A percentile compares a stretch with the other conserved stretches of the same genome.
These are phyloP conservation scores for Ustilago cynodontis DNA, from an alignment of 1,284 basidiomycete genomes.

Conservation along the genomic window DNA sequence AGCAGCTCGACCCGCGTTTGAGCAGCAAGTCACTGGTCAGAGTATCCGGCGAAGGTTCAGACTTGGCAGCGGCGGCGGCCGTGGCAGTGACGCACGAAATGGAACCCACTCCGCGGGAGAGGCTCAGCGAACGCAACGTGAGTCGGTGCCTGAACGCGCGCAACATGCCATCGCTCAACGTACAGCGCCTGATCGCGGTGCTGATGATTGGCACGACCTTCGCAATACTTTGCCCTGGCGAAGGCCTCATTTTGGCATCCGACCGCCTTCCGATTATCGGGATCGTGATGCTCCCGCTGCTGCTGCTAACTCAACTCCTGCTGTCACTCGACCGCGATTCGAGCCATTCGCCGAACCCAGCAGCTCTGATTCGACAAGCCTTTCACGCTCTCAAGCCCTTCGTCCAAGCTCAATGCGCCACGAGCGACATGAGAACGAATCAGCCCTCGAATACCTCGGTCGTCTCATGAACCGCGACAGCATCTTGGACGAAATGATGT, in stretches of 20 bases:
- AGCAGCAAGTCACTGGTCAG: too few relatives aligned
- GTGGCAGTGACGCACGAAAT: too few relatives aligned
- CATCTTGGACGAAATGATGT: conserved; percentile 41
- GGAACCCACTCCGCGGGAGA: background rate
- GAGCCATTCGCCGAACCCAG: conserved; percentile 18
- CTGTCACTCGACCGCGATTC: conserved; percentile 10
- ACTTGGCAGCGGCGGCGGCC: background rate
- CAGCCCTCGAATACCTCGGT: conserved; percentile 43
- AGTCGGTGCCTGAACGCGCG: background rate
- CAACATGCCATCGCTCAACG: background rate
- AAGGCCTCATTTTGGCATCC: conserved; percentile 26
- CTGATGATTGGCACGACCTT: background rate
- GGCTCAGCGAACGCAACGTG: background rate
- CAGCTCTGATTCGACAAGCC: background rate
- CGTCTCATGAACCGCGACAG: conserved; percentile 44
- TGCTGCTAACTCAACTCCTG: background rate
- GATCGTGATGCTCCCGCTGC: conserved; percentile 10
- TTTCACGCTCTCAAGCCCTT: background rate
- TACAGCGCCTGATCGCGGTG: background rate
- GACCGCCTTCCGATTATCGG: conserved; percentile 7
- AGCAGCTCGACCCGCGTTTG: too few relatives aligned
- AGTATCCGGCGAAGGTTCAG: background rate
- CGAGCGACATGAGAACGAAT: conserved; percentile 28
- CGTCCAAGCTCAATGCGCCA: conserved; percentile 3
- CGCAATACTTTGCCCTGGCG: conserved; percentile 15